A percentile compares a stretch with the other conserved stretches of the same genome.
Evolutionary conservation across 306 rosid species (phyloP).

Genomic region (Crataegus laevigata): DNA sequence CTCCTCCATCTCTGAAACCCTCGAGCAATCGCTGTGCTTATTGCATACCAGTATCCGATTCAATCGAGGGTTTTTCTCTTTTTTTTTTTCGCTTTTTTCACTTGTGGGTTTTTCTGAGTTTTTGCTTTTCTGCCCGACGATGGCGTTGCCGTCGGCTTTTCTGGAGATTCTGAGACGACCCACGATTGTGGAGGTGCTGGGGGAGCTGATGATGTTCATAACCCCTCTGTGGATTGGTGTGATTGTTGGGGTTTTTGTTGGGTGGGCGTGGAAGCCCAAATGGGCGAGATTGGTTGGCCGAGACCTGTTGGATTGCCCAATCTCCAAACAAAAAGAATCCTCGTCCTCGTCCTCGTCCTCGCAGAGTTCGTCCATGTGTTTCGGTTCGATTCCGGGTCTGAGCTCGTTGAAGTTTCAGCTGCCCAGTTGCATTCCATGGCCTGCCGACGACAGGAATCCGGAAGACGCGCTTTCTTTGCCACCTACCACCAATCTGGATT

Average conservation of each 20-base stretch:
- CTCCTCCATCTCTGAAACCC: conserved; percentile 20
- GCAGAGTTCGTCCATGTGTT: conserved; percentile 10
- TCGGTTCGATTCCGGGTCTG: conserved; percentile 30
- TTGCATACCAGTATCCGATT: conserved; percentile 21
- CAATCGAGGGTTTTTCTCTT: conserved; percentile 26
- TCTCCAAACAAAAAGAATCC: conserved; percentile 21
- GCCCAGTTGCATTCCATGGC: conserved; percentile 35
- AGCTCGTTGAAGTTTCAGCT: conserved; percentile 34
- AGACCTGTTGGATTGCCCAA: conserved; percentile 23
- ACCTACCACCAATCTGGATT: conserved; percentile 19
- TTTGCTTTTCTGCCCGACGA: background rate
- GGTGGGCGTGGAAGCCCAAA: conserved; percentile 94
- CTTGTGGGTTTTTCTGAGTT: background rate
- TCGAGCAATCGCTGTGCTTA: conserved; percentile 24
- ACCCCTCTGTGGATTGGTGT: conserved; percentile 77
- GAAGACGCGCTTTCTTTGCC: conserved; percentile 11
- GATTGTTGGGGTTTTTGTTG: conserved; percentile 67
- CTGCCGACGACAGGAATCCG: conserved; percentile 8
- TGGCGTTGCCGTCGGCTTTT: conserved; percentile 41
- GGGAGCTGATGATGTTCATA: conserved; percentile 37
- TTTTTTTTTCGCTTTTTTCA: background rate
- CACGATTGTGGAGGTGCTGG: conserved; percentile 24
- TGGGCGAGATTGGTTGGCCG: conserved; percentile 54
- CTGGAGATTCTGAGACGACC: conserved; percentile 36
- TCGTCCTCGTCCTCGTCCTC: conserved; percentile 9